A percentile compares a stretch with the other conserved stretches of the same genome.
These are phyloP conservation scores for Fusarium palustre DNA, from an alignment of 2,329 filamentous ascomycete species.

Conservation along the genomic window DNA sequence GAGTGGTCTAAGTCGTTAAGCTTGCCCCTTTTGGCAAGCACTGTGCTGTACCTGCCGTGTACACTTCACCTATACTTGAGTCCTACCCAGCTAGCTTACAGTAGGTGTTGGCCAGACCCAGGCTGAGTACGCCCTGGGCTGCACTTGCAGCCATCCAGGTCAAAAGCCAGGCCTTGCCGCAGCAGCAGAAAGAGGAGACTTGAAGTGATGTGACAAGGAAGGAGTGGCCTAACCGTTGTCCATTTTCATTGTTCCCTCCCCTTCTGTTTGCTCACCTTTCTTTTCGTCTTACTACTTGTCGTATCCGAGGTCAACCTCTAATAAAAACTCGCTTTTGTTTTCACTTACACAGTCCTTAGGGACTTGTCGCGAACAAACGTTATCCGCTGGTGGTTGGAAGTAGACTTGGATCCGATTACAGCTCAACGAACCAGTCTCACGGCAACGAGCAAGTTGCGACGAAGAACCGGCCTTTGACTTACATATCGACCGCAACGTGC, in stretches of 20 bases:
- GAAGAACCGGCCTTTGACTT: not conserved
- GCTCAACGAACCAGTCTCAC: not conserved
- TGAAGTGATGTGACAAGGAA: constrained; percentile 31
- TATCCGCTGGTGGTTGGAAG: constrained; percentile 1
- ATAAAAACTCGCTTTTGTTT: constrained; percentile 1
- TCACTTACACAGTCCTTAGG: constrained; percentile 17
- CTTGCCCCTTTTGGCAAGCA: constrained; percentile 16
- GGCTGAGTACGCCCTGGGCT: constrained; percentile 35
- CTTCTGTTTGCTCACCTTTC: constrained; percentile 7
- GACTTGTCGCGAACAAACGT: constrained; percentile 16
- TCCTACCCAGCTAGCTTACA: constrained; percentile 18
- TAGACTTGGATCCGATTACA: not conserved
- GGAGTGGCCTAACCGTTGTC: constrained; percentile 4
- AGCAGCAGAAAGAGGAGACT: constrained; percentile 26
- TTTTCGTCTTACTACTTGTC: constrained; percentile 12
- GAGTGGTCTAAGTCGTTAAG: constrained; percentile 5
- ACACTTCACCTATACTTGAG: constrained; percentile 14
- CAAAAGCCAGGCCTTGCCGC: constrained; percentile 35
- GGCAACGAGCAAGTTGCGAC: constrained; percentile 17
- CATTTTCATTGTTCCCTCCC: constrained; percentile 35
- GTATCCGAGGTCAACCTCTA: not conserved
- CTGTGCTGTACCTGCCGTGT: constrained; percentile 27
- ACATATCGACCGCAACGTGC: not conserved
- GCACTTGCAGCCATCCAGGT: constrained; percentile 32
- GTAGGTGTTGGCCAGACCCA: constrained; percentile 2